Evolutionary conservation across 495 filamentous ascomycete species (phyloP).

Genomic region (Aspergillus nidulans): DNA sequence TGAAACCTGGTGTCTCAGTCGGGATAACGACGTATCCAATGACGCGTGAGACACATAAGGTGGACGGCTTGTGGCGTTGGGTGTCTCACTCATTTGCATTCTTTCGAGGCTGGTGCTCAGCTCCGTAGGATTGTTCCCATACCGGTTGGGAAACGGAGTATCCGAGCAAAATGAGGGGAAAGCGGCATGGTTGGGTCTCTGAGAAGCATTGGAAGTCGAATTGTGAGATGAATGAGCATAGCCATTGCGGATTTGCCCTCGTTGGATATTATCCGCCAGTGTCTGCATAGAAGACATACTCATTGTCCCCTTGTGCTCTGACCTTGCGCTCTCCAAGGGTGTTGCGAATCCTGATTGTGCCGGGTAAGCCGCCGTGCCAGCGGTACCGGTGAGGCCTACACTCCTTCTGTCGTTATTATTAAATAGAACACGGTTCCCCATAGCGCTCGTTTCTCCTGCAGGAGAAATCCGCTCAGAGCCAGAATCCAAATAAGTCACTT

Average conservation of each 20-base stretch:
- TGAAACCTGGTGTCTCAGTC: slow-evolving; percentile 26
- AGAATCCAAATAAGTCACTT: slow-evolving; percentile 31
- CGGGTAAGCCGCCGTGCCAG: slow-evolving; percentile 28
- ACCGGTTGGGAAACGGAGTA: slow-evolving; percentile 32
- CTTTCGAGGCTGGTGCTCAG: slow-evolving; percentile 29
- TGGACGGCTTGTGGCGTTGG: slow-evolving; percentile 24
- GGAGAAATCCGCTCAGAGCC: slow-evolving; percentile 33
- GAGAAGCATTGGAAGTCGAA: slow-evolving; percentile 32
- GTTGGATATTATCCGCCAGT: slow-evolving; percentile 28
- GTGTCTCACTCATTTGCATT: slow-evolving; percentile 33
- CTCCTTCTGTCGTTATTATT: slow-evolving; percentile 31
- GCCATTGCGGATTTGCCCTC: slow-evolving; percentile 22
- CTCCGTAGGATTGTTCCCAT: slow-evolving; percentile 29
- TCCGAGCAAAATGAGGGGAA: slow-evolving; percentile 43
- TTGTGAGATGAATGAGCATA: slow-evolving; percentile 39
- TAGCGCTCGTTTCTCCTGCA: slow-evolving; percentile 30
- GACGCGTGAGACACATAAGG: slow-evolving; percentile 28
- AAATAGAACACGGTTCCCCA: slow-evolving; percentile 28
- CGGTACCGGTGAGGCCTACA: slow-evolving; percentile 30
- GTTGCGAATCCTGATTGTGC: slow-evolving; percentile 27
- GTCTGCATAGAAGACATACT: slow-evolving; percentile 23
- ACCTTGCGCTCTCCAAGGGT: slow-evolving; percentile 25
- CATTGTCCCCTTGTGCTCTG: slow-evolving; percentile 30
- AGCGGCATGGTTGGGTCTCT: slow-evolving; percentile 30
- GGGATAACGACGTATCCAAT: slow-evolving; percentile 30